Percentiles rank a stretch among this genome's conserved stretches.
phyloP scores from a whole-genome alignment of 2,329 filamentous ascomycete species.

The Botrytis pseudocinerea region DNA sequence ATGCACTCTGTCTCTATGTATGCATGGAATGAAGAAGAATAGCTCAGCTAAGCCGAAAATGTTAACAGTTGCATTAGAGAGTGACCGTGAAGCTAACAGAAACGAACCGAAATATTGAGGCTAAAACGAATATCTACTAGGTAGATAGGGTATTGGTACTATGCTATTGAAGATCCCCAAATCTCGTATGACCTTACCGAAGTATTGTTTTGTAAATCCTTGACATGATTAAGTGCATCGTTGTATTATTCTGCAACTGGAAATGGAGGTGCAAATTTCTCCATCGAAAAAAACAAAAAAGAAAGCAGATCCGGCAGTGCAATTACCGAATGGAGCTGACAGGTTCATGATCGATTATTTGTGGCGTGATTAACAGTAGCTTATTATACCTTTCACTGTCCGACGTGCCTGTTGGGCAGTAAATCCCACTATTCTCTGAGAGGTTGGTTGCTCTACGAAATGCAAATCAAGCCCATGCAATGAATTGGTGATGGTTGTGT shows the following conservation, averaged over 20 bases:
- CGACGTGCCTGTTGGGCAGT: not conserved
- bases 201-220: not conserved
- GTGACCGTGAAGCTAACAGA: not conserved
- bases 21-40: slow-evolving; percentile 4
- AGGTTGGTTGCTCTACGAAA: not conserved
- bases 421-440: not conserved
- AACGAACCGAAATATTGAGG: not conserved
- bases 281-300: not conserved
- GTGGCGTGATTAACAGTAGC: slow-evolving; percentile 4
- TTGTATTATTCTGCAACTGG: not conserved
- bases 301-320: not conserved
- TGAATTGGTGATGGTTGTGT: not conserved
- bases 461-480: not conserved
- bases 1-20: not conserved
- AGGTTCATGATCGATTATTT: not conserved
- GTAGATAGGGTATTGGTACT: not conserved
- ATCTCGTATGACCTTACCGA: not conserved
- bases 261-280: not conserved
- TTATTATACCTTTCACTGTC: not conserved
- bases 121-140: not conserved
- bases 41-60: not conserved
- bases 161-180: not conserved
- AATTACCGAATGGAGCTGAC: not conserved
- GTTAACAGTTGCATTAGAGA: not conserved
- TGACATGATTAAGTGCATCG: not conserved